Evolutionary conservation across 1,284 basidiomycete species (phyloP), one percentile per base, ranked within the genome.

Genomic region (Gomphus bonarii): DNA sequence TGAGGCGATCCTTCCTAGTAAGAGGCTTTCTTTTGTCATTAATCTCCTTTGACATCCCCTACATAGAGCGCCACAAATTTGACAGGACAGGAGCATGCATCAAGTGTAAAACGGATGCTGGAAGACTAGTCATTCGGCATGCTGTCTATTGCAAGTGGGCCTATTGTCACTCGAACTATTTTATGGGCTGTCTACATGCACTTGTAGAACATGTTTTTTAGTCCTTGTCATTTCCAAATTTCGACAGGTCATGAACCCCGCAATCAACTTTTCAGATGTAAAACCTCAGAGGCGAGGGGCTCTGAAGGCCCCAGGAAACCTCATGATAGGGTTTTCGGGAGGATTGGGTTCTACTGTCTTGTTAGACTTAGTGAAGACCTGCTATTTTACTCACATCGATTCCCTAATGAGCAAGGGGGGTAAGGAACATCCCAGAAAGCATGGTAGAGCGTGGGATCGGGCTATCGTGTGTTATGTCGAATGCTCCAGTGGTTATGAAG

Each of bases 91-190:
- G 73, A 60, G 66, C 67, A 18, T 91, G 88, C 63, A 75, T 88
- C 18, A 84, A 82, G 63, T 91, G 88, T 69, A 89, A 87, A 66
- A 70, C 69, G 28, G 75, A 74, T 22, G 61, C 60, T 16, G 88
- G 85, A 35, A 85, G 81, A 55, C 71, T 90, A 40, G 81, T 88
- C 44, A 80, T 90, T 58, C 76, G 87, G 46, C 85, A 90, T 66
- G 81, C 84, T 25, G 84, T 88, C 16, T 91, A 90, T 66, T 91
- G 88, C 85, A 88, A 82, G 87, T 88, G 66, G 65, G 81, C 40
- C 66, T 49, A 46, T 11, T 54, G 20, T 54, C 25, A 30, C 42
- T 54, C 12, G 31, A 22, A 40, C 12, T 28, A 4, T 14, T 6
- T 43, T 20, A 28, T 31, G 22, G 38, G 9, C 12, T 48, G n/a